These are phyloP conservation scores for Vaccinium vitisidaea DNA, from an alignment of 148 eudicot genomes.

Conservation along the genomic window DNA sequence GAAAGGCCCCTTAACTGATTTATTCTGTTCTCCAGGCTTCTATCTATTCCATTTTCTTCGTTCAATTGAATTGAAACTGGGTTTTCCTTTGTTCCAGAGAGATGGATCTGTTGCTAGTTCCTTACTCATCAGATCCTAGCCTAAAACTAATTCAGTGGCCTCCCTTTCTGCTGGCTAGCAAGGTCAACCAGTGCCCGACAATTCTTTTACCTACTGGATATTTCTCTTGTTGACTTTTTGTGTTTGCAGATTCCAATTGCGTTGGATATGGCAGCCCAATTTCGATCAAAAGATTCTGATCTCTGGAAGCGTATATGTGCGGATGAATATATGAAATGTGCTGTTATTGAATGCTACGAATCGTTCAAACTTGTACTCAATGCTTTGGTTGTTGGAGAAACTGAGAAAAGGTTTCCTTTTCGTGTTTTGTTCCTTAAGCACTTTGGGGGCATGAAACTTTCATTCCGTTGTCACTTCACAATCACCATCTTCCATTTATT, in stretches of 20 bases:
- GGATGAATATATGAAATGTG: slow-evolving; percentile 52
- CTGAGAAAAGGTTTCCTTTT: slow-evolving; percentile 63
- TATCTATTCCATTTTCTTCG: not conserved
- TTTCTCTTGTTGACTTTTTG: not conserved
- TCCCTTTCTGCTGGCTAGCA: slow-evolving; percentile 82
- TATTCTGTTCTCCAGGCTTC: not conserved
- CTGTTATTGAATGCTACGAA: slow-evolving; percentile 56
- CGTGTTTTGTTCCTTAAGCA: slow-evolving; percentile 3
- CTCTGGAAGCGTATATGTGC: slow-evolving; percentile 44
- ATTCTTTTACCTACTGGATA: not conserved
- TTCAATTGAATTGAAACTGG: not conserved
- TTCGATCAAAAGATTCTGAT: slow-evolving; percentile 38
- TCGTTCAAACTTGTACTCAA: slow-evolving; percentile 63
- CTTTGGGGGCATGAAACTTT: slow-evolving; percentile 6
- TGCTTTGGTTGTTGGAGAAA: slow-evolving; percentile 61
- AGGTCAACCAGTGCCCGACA: slow-evolving; percentile 24
- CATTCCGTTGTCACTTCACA: not conserved
- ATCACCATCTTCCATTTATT: not conserved
- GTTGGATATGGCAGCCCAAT: slow-evolving; percentile 48
- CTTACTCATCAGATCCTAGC: slow-evolving; percentile 92
- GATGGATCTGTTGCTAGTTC: slow-evolving; percentile 93
- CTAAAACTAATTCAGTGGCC: slow-evolving; percentile 95
- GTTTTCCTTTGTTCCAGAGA: slow-evolving; percentile 47
- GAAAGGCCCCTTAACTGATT: slow-evolving; percentile 12
- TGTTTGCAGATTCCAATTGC: slow-evolving; percentile 48